Base-by-base conservation (phyloP, 306 rosid species). In the Cajanus cajan region DNA sequence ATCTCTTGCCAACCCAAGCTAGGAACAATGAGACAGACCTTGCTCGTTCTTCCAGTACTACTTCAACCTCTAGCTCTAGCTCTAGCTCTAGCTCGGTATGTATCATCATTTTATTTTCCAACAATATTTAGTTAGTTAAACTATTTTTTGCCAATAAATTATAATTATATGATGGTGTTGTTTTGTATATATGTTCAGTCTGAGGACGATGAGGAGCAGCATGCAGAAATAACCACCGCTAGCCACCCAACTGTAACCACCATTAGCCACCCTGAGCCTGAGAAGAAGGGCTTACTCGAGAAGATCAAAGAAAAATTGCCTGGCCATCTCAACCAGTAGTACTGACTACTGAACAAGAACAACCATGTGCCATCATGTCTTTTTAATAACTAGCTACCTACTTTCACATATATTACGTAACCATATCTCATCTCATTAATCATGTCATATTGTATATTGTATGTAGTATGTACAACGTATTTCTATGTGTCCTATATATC, bases 201-300 rank as follows among this genome's bases (percentile, higher is more conserved):
- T 0, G 97, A 83, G 81, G 98, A 92, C 69, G 98, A 90, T 3
- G 97, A n/a, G n/a, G n/a, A n/a, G n/a, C n/a, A n/a, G n/a, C 85
- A 78, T 0, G 34, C 76, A 31, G 0, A 19, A n/a, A 0, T 10
- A 55, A 3, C 11, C 31, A 28, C 62, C 9, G n/a, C 77, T 1
- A 8, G 5, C 48, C 39, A 39, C 78, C 0, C 39, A 8, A 21
- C 80, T 4, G 36, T 48, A 9, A 5, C 54, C 21, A 31, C 36
- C 14, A 2, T 80, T 68, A 79, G 6, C 19, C 83, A 79, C 66
- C 66, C 85, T 0, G 90, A 85, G 52, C 90, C 68, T 41, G 90
- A 86, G 85, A 92, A 90, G 89, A 92, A 83, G 73, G 78, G 91
- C 8, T 40, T 92, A 21, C 66, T 89, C 78, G 93, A 92, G 39